Conservation (phyloP, 192 early-diverging fungal genomes). For the Gaertneriomyces semiglobifer region DNA sequence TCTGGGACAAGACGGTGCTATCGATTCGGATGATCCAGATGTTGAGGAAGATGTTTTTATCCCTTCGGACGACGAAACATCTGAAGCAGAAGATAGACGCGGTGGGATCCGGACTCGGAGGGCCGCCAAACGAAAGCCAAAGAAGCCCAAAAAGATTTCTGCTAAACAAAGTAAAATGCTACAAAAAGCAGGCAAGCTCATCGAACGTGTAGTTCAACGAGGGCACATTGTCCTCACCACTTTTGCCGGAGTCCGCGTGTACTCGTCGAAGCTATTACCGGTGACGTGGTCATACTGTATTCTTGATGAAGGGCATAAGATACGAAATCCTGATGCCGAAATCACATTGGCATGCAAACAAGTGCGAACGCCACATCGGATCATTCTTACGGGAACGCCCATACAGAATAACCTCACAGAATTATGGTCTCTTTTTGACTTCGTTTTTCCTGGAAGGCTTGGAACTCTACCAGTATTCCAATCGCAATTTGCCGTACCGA, state of each 20-base stretch:
- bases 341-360: conserved; percentile 58
- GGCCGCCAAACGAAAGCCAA: conserved; percentile 25
- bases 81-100: conserved; percentile 24
- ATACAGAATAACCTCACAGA: conserved; percentile 60
- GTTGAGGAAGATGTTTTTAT: conserved; percentile 29
- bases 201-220: conserved; percentile 37
- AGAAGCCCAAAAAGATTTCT: conserved; percentile 15
- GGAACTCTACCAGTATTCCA: conserved; percentile 80
- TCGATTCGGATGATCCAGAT: conserved; percentile 19
- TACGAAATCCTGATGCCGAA: conserved; percentile 90
- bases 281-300: conserved; percentile 82
- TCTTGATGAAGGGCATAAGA: conserved; percentile 95
- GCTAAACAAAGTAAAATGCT: conserved; percentile 44
- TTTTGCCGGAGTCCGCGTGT: conserved; percentile 74
- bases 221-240: conserved; percentile 88
- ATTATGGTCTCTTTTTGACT: conserved; percentile 56
- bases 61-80: conserved; percentile 22
- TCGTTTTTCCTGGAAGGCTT: conserved; percentile 57
- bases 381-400: conserved; percentile 60
- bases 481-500: conserved; percentile 88
- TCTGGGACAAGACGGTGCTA: conserved; percentile 34
- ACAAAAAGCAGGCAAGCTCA: conserved; percentile 41
- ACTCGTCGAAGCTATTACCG: conserved; percentile 64
- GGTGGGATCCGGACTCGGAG: conserved; percentile 12
- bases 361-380: conserved; percentile 44